Evolutionary conservation across 73 alveolate species (phyloP), one percentile per base, ranked within the genome.

Genomic region (Symbiodinium pilosum): DNA sequence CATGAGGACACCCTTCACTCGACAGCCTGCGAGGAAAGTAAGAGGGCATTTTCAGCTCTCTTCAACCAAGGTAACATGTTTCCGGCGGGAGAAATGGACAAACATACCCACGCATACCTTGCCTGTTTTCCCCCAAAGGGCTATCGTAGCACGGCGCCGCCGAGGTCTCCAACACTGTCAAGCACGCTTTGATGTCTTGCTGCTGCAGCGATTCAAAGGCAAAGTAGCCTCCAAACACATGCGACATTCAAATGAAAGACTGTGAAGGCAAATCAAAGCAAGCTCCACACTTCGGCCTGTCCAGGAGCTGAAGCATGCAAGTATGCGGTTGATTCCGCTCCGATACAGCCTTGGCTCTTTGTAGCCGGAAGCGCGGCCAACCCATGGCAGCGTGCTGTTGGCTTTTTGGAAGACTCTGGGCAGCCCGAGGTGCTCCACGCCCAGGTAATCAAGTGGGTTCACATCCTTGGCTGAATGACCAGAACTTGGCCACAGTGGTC

Each of bases 121-220:
- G 59, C 59, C 32, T 64, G 32, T 16, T 64, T 26, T 64, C 77
- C 36, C 77, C 30, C 21, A 64, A 64, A 6, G 77, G 36, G 77
- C 77, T 64, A 36, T 64, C 40, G 28, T 64, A 64, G 32, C 77
- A 64, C 77, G 77, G 81, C 51, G 56, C 75, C 14, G 97, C 97
- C n/a, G 88, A 69, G 52, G 97, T 91, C 51, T 42, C 88, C 88
- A 91, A 59, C n/a, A 91, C 81, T 18, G 97, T 91, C 88, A 91
- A 43, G 1, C 83, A 42, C 20, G 88, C 97, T 43, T 40, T 68
- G 42, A 91, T 44, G 32, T 24, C 40, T 9, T 47, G 59, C 77
- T 83, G 97, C 52, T 91, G 88, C 51, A 69, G 87, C 24, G 5
- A 42, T 30, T 91, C 97, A 3, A 85, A 85, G 24, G 88, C 97